Conservation (phyloP, 1,284 basidiomycete species). For the Apiotrichum porosum region DNA sequence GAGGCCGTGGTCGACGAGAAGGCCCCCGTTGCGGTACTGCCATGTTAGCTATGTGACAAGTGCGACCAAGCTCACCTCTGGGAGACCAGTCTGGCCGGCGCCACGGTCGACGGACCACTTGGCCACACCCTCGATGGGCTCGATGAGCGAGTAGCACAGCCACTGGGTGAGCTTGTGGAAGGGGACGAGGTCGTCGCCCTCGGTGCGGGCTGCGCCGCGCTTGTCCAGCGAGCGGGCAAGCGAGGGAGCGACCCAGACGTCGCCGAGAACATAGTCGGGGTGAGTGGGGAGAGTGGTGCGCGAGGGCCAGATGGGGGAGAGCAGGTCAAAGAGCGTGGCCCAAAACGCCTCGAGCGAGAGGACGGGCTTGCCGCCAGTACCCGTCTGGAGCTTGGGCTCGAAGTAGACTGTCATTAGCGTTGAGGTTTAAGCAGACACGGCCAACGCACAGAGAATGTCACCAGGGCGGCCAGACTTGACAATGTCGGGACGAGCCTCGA, state of each 20-base stretch:
- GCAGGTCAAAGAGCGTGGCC: slow-evolving; percentile 72
- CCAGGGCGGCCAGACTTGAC: slow-evolving; percentile 70
- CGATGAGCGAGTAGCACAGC: slow-evolving; percentile 81
- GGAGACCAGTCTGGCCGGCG: slow-evolving; percentile 52
- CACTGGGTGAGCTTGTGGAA: slow-evolving; percentile 96
- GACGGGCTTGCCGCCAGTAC: neutral
- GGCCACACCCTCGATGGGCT: slow-evolving; percentile 70
- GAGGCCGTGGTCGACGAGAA: slow-evolving; percentile 78
- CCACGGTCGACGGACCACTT: slow-evolving; percentile 65
- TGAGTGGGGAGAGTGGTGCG: slow-evolving; percentile 58
- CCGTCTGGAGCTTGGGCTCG: slow-evolving; percentile 12
- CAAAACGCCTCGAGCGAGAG: slow-evolving; percentile 69
- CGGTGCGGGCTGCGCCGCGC: slow-evolving; percentile 24
- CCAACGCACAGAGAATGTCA: slow-evolving; percentile 65
- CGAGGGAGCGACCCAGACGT: slow-evolving; percentile 78
- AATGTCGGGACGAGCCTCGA: slow-evolving; percentile 60
- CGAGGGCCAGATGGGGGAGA: slow-evolving; percentile 84
- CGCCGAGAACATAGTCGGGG: slow-evolving; percentile 65
- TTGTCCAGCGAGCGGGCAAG: slow-evolving; percentile 46
- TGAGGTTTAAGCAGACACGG: neutral
- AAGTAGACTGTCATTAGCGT: slow-evolving; percentile 23
- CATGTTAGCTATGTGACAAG: slow-evolving; percentile 51
- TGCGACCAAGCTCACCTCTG: slow-evolving; percentile 36
- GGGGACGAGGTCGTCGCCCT: slow-evolving; percentile 71
- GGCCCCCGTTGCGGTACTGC: slow-evolving; percentile 87